Percentiles rank a stretch among this genome's conserved stretches.
phyloP scores from a whole-genome alignment of 805 yeast species.

The Wickerhamomyces alni region DNA sequence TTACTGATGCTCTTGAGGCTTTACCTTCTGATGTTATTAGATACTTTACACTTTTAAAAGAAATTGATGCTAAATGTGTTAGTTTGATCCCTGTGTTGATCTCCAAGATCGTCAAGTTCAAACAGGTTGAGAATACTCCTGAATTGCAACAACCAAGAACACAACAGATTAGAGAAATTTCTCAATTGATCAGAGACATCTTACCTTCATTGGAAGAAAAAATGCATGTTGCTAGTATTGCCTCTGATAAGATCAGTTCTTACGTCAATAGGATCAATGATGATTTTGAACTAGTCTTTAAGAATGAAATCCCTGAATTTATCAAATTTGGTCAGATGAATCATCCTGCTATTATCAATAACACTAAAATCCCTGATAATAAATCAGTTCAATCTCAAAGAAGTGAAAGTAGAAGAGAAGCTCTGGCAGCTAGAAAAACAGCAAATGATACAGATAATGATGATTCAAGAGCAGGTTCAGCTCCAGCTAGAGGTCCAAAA shows the following conservation, averaged over 20 bases:
- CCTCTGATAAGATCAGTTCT: conserved; percentile 67
- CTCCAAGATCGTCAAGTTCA: conserved; percentile 43
- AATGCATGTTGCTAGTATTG: conserved; percentile 93
- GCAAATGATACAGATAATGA: conserved; percentile 27
- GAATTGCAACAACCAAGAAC: conserved; percentile 12
- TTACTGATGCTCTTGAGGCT: conserved; percentile 87
- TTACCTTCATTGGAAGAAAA: conserved; percentile 94
- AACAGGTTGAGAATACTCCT: conserved; percentile 25
- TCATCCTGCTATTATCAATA: conserved; percentile 86
- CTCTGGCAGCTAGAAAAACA: conserved; percentile 83
- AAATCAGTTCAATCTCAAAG: conserved; percentile 70
- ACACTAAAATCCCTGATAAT: conserved; percentile 42
- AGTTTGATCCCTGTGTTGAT: conserved; percentile 64
- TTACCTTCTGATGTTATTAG: conserved; percentile 78
- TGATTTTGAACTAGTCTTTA: conserved; percentile 68
- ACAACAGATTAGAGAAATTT: conserved; percentile 30
- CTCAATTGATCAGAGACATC: conserved; percentile 49
- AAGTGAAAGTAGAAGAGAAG: conserved; percentile 85
- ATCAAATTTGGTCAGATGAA: conserved; percentile 73
- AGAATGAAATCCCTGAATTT: conserved; percentile 76
- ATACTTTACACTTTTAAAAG: conserved; percentile 82
- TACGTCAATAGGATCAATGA: conserved; percentile 71
- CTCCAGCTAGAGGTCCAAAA: conserved; percentile 5
- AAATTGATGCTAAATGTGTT: conserved; percentile 91
- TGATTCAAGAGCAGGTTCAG: conserved; percentile 9